These are phyloP conservation scores for Podaxis carcinomalis DNA, from an alignment of 768 basidiomycete species.

Conservation along the genomic window DNA sequence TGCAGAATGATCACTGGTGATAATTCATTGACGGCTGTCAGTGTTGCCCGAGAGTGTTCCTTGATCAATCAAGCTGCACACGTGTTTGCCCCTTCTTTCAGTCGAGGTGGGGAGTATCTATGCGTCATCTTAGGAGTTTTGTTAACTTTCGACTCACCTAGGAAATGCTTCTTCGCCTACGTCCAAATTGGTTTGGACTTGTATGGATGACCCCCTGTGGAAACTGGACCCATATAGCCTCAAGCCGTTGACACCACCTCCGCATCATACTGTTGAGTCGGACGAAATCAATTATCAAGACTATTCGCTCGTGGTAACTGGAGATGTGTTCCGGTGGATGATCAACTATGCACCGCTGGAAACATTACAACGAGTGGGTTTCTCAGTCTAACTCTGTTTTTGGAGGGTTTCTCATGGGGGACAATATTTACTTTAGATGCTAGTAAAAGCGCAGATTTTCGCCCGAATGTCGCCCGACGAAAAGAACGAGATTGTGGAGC, in stretches of 20 bases:
- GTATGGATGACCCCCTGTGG: conserved; percentile 83
- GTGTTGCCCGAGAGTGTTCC: conserved; percentile 91
- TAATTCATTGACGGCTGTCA: conserved; percentile 94
- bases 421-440: conserved; percentile 58
- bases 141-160: conserved; percentile 19
- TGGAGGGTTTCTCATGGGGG: not conserved
- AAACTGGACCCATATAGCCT: conserved; percentile 87
- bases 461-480: conserved; percentile 99
- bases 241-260: conserved; percentile 69
- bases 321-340: conserved; percentile 98
- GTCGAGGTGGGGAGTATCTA: conserved; percentile 48
- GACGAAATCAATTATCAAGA: conserved; percentile 78
- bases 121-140: not conserved
- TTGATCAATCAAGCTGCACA: conserved; percentile 85
- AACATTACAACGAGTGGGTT: conserved; percentile 83
- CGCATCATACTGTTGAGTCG: conserved; percentile 65
- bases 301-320: conserved; percentile 88
- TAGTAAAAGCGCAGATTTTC: conserved; percentile 94
- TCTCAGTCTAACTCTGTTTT: not conserved
- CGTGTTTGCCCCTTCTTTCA: conserved; percentile 81
- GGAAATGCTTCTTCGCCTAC: conserved; percentile 48
- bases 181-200: conserved; percentile 83
- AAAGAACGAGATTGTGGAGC: conserved; percentile 97
- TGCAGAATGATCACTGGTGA: conserved; percentile 99
- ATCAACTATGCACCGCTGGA: conserved; percentile 91